Conservation (phyloP, 495 filamentous ascomycete species). For the Friedmanniomyces simplex region DNA sequence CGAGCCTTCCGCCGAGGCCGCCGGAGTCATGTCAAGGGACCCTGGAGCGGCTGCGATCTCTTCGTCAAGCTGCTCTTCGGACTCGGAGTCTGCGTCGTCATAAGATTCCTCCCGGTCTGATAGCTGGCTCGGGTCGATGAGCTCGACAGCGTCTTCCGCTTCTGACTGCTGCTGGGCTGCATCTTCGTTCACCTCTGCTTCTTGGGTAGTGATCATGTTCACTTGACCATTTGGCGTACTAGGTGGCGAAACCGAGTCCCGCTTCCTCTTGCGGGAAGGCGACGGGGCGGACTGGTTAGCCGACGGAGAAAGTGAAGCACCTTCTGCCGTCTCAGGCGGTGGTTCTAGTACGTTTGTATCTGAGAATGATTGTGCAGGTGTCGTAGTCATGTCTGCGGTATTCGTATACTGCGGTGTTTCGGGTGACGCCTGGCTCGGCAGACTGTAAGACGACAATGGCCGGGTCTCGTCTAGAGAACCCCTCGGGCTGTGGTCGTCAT, state of each 20-base stretch:
- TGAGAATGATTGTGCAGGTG: neutral
- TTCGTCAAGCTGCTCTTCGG: slow-evolving; percentile 1
- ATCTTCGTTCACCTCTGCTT: neutral
- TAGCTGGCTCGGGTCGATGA: neutral
- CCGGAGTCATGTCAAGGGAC: slow-evolving; percentile 3
- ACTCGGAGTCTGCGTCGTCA: neutral
- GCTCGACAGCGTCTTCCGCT: slow-evolving; percentile 6
- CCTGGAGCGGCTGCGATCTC: neutral
- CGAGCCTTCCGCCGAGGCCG: neutral
- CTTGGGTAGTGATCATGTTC: neutral
- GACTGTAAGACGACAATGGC: slow-evolving; percentile 13
- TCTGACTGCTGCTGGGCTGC: neutral
- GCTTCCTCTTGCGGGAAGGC: slow-evolving; percentile 13
- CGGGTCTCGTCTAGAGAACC: slow-evolving; percentile 13
- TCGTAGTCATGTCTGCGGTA: neutral
- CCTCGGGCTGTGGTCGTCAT: slow-evolving; percentile 3
- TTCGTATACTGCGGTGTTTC: slow-evolving; percentile 2
- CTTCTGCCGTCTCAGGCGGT: neutral
- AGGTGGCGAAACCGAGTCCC: slow-evolving; percentile 4
- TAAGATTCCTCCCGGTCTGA: slow-evolving; percentile 12
- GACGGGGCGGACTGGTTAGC: neutral
- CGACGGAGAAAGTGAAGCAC: neutral
- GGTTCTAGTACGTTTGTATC: neutral
- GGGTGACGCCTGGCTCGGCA: slow-evolving; percentile 6
- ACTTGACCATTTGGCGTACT: neutral